Percentiles rank a stretch among this genome's conserved stretches.
These are phyloP conservation scores for Trichophyton equinum DNA, from an alignment of 2,329 filamentous ascomycete genomes.

Conservation along the genomic window DNA sequence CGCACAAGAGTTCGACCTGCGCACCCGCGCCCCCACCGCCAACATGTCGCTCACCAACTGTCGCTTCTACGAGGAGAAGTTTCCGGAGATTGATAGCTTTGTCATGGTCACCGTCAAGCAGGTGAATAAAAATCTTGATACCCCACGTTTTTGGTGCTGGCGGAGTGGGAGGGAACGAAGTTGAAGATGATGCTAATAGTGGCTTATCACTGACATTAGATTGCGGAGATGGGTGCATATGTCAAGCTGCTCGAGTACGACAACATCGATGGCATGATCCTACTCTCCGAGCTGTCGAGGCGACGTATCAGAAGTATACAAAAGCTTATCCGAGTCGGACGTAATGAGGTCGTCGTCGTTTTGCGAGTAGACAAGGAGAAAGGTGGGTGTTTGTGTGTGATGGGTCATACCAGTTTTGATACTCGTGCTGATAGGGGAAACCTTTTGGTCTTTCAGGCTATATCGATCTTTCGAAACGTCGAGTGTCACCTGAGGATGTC, in stretches of 20 bases:
- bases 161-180: neutral
- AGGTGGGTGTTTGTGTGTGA: conserved; percentile 39
- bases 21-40: conserved; percentile 28
- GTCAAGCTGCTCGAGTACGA: conserved; percentile 99
- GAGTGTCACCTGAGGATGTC: conserved; percentile 94
- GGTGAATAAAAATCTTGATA: conserved; percentile 38
- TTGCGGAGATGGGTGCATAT: conserved; percentile 99
- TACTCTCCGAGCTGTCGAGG: conserved; percentile 92
- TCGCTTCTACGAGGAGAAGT: conserved; percentile 96
- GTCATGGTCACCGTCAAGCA: conserved; percentile 99
- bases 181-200: neutral
- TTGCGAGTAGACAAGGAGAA: conserved; percentile 99
- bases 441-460: conserved; percentile 47
- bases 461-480: conserved; percentile 96
- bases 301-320: conserved; percentile 98
- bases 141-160: neutral
- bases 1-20: neutral
- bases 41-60: conserved; percentile 92
- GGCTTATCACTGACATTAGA: conserved; percentile 40
- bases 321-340: conserved; percentile 94
- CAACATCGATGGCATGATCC: conserved; percentile 99
- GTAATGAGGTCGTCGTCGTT: conserved; percentile 97
- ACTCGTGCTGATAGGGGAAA: neutral
- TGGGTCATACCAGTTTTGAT: conserved; percentile 12
- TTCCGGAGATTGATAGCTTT: conserved; percentile 96